Conservation (phyloP, 352 stramenopile genomes). For the Phytophthora pinifolia region DNA sequence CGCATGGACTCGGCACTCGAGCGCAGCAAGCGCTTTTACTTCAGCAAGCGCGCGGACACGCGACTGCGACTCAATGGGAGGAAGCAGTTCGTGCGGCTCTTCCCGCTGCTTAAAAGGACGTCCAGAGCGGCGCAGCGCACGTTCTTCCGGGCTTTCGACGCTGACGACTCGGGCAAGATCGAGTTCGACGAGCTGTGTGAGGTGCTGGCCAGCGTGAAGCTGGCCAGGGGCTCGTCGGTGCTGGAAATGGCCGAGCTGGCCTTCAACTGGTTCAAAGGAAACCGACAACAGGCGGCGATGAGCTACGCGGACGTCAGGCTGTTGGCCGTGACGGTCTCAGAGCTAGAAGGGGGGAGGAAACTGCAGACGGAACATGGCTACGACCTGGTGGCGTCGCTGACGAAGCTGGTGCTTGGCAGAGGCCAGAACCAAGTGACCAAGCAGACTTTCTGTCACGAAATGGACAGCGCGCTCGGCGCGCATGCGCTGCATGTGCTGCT, state of each 20-base stretch:
- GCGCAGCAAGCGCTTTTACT: conserved; percentile 42
- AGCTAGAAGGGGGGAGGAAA: conserved; percentile 23
- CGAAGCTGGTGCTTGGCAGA: conserved; percentile 21
- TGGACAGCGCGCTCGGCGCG: conserved; percentile 28
- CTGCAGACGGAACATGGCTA: conserved; percentile 19
- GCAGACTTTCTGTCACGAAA: conserved; percentile 20
- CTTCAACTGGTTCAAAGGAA: conserved; percentile 63
- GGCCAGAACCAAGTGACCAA: conserved; percentile 22
- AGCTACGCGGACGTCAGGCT: conserved; percentile 35
- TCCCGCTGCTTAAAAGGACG: conserved; percentile 42
- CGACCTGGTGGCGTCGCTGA: conserved; percentile 28
- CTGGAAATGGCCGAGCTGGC: conserved; percentile 47
- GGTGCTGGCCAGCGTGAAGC: conserved; percentile 43
- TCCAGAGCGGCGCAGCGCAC: conserved; percentile 34
- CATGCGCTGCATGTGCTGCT: conserved; percentile 52
- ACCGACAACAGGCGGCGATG: conserved; percentile 24
- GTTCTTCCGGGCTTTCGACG: conserved; percentile 56
- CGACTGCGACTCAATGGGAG: conserved; percentile 44
- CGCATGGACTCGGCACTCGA: conserved; percentile 34
- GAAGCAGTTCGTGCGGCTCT: conserved; percentile 56
- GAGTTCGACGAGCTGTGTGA: conserved; percentile 73
- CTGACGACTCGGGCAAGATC: conserved; percentile 40
- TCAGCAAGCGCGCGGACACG: conserved; percentile 39
- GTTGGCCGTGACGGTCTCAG: conserved; percentile 34
- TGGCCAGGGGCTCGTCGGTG: conserved; percentile 19